Evolutionary conservation across 805 yeast species (phyloP).

Genomic region (Wickerhamomyces strasburgensis): DNA sequence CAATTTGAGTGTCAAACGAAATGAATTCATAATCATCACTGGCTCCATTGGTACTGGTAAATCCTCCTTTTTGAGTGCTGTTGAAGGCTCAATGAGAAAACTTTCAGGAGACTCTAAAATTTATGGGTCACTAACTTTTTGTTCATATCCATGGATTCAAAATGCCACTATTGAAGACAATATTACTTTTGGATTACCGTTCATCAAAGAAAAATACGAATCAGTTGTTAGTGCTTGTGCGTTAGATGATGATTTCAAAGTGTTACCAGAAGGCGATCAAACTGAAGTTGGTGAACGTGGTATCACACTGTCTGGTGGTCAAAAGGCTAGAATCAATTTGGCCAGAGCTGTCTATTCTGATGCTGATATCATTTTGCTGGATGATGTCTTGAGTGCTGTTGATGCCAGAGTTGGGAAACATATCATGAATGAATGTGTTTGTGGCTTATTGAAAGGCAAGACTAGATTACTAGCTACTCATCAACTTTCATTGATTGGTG

Average conservation of each 20-base stretch:
- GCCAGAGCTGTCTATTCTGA: slow-evolving; percentile 77
- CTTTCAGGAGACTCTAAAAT: slow-evolving; percentile 45
- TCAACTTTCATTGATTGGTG: slow-evolving; percentile 64
- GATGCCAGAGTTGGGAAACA: slow-evolving; percentile 85
- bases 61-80: slow-evolving; percentile 63
- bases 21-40: slow-evolving; percentile 70
- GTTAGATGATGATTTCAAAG: slow-evolving; percentile 55
- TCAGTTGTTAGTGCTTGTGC: slow-evolving; percentile 62
- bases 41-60: slow-evolving; percentile 85
- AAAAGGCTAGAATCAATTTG: slow-evolving; percentile 73
- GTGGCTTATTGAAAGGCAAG: slow-evolving; percentile 48
- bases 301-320: slow-evolving; percentile 84
- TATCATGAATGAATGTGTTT: slow-evolving; percentile 63
- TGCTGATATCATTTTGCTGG: slow-evolving; percentile 62
- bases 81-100: slow-evolving; percentile 67
- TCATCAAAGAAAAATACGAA: slow-evolving; percentile 45
- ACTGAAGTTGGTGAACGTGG: slow-evolving; percentile 87
- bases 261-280: slow-evolving; percentile 67
- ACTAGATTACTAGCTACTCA: slow-evolving; percentile 83
- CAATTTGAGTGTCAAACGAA: slow-evolving; percentile 48
- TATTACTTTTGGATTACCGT: slow-evolving; percentile 60
- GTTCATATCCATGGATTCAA: slow-evolving; percentile 80
- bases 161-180: slow-evolving; percentile 75
- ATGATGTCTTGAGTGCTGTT: slow-evolving; percentile 80
- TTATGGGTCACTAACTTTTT: slow-evolving; percentile 47